Percentiles rank a stretch among this genome's conserved stretches.
Conservation (phyloP, 257 asterid species). For the Solanum etuberosum region DNA sequence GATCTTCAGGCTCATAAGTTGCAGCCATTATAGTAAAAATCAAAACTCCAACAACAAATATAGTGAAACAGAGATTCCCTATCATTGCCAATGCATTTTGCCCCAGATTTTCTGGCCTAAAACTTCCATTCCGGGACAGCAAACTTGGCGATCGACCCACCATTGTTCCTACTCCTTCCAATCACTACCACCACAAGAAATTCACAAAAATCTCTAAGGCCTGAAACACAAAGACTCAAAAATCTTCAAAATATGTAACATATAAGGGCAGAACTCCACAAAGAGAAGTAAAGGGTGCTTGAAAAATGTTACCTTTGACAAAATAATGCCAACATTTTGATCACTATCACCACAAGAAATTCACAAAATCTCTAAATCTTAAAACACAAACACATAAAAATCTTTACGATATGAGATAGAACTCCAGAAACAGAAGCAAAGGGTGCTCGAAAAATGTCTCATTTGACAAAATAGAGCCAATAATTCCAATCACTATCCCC, state of each 20-base stretch:
- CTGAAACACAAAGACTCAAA: background rate
- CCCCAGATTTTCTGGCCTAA: conserved; percentile 71
- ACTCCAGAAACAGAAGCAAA: background rate
- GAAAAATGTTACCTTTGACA: background rate
- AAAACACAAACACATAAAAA: background rate
- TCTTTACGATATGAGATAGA: background rate
- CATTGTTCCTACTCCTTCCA: conserved; percentile 20
- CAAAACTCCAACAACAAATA: conserved; percentile 49
- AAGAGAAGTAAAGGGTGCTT: background rate
- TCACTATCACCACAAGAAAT: background rate
- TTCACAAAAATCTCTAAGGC: background rate
- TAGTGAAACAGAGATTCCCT: conserved; percentile 50
- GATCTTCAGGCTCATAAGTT: conserved; percentile 46
- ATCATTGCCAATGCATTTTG: conserved; percentile 48
- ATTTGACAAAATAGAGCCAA: background rate
- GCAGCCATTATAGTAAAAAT: conserved; percentile 58
- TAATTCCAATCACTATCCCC: background rate
- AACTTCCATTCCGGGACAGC: conserved; percentile 33
- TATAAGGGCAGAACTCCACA: background rate
- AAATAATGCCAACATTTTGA: background rate
- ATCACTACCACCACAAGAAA: background rate
- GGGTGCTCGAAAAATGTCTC: background rate
- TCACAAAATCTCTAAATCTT: background rate
- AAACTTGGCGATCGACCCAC: conserved; percentile 27
- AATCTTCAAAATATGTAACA: background rate